These are phyloP conservation scores for Colletotrichum sp. DNA, from an alignment of 2,329 filamentous ascomycete genomes.

Conservation along the genomic window DNA sequence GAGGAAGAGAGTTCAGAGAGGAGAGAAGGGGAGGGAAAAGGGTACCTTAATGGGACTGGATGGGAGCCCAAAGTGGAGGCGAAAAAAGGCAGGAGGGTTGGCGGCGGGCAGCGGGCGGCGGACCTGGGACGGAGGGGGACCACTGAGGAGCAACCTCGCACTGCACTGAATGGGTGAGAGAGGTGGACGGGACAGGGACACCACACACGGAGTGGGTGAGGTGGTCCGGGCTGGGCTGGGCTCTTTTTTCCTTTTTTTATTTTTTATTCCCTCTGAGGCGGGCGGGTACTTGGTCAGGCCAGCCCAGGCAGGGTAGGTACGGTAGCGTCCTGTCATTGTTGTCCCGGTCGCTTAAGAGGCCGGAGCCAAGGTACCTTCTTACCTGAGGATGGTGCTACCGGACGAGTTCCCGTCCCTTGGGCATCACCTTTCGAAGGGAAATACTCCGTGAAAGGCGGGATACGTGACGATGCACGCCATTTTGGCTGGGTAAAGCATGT, in stretches of 20 bases:
- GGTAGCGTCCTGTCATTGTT: background rate
- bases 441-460: background rate
- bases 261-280: background rate
- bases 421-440: background rate
- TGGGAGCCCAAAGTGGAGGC: slow-evolving; percentile 22
- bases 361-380: background rate
- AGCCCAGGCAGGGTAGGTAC: background rate
- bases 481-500: background rate
- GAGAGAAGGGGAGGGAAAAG: slow-evolving; percentile 9
- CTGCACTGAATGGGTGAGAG: background rate
- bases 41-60: slow-evolving; percentile 16
- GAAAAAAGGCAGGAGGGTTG: slow-evolving; percentile 6
- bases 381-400: too few relatives aligned
- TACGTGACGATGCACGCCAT: background rate
- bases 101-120: slow-evolving; percentile 6
- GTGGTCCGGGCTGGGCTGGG: slow-evolving; percentile 5
- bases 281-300: background rate
- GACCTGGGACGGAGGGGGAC: slow-evolving; percentile 2
- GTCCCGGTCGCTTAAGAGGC: background rate
- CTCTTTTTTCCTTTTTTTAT: background rate
- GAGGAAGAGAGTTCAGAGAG: background rate
- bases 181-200: background rate
- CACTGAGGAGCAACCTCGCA: background rate
- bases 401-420: background rate
- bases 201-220: background rate